Base-by-base conservation (phyloP, 768 basidiomycete genomes). In the Crucibulum laeve region DNA sequence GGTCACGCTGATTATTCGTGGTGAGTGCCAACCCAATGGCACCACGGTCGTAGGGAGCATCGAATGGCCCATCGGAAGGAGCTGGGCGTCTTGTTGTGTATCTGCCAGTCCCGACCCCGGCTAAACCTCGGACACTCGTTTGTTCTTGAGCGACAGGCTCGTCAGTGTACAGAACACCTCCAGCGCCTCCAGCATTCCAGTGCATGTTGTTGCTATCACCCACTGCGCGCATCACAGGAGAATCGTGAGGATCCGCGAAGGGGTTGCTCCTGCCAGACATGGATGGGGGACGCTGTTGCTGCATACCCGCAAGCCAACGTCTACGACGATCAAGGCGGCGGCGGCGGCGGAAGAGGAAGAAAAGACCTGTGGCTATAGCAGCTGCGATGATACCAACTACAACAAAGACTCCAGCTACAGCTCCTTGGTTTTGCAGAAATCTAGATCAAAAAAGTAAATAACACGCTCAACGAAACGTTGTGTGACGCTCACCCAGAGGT, bases 321-420 rank as follows among this genome's bases (percentile, higher is more conserved):
- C 49, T 55, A 43, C 62, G 68, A 24, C 62, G 66, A 19, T 54
- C 59, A 30, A 57, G 61, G 32, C 69, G 67, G 38, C 64, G 73
- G 6, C 67, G 66, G 24, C 68, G 73, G 35, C 71, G 64, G 36
- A 69, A 61, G 33, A 68, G 55, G 55, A 74, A 70, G 15, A 73
- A 51, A n/a, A 73, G 49, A 6, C 71, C 73, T 6, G 73, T 59
- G 5, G 70, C 51, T 18, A 82, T 48, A 0, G 68, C 70, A 1
- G 76, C 70, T 4, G 72, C 65, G 26, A 74, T 62, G 17, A 91
- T 55, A 5, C 83, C 87, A 33, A 84, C 73, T 8, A 71, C 79
- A 5, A 84, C 70, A 59, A 91, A 90, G n/a, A 82, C 77, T 5
- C 84, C 87, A 1, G 81, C 79, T 3, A 88, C 80, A 7, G 81